Percentiles rank a stretch among this genome's conserved stretches.
Evolutionary conservation across 2,329 filamentous ascomycete genomes (phyloP).

Genomic region (Ophiostoma ips): DNA sequence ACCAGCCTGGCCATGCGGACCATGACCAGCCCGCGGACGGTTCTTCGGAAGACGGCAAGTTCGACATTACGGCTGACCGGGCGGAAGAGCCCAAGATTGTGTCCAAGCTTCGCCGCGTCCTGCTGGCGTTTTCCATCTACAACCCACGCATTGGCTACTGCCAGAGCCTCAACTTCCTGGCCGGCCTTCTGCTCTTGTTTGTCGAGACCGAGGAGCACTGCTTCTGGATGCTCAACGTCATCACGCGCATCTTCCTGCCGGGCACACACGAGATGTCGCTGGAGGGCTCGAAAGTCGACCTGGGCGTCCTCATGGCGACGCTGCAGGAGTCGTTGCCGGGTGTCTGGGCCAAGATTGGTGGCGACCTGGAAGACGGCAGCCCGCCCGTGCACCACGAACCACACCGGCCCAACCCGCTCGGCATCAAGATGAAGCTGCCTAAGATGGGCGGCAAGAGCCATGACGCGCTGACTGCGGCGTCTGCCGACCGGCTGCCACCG

Average conservation of each 20-base stretch:
- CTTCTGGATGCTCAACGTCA: conserved; percentile 87
- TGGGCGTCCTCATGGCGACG: conserved; percentile 81
- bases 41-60: background rate
- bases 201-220: conserved; percentile 77
- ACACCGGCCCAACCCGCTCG: conserved; percentile 13
- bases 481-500: conserved; percentile 52
- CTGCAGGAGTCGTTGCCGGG: conserved; percentile 69
- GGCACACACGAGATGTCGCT: conserved; percentile 84
- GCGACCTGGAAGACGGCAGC: conserved; percentile 25
- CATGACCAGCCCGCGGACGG: background rate
- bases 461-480: conserved; percentile 18
- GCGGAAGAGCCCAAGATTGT: conserved; percentile 61
- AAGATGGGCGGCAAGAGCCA: conserved; percentile 27
- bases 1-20: conserved; percentile 18
- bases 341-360: conserved; percentile 79
- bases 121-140: conserved; percentile 82
- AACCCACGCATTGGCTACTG: conserved; percentile 90
- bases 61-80: conserved; percentile 20
- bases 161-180: conserved; percentile 89
- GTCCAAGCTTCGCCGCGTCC: conserved; percentile 64
- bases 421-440: conserved; percentile 26
- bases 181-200: conserved; percentile 78
- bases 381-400: conserved; percentile 18
- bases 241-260: conserved; percentile 76
- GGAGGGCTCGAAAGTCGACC: conserved; percentile 84